Evolutionary conservation across 2,329 filamentous ascomycete genomes (phyloP).

Genomic region (Cercospora canescens): DNA sequence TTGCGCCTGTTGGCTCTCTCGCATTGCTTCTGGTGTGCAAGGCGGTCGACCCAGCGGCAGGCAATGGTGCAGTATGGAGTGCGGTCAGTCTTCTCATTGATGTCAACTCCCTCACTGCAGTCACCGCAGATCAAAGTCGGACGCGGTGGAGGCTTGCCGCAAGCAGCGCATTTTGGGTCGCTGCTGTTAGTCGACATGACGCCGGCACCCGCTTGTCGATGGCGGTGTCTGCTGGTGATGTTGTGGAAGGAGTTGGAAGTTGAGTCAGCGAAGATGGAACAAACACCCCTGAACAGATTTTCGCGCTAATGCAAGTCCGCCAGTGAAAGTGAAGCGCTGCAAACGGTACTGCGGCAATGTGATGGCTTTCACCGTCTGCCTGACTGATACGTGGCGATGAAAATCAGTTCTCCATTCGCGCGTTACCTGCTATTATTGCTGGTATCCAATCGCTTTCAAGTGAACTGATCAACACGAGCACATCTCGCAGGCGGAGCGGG

Average conservation of each 20-base stretch:
- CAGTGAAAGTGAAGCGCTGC: neutral
- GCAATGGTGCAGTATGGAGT: constrained; percentile 3
- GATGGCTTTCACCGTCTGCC: neutral
- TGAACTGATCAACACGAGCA: too few relatives aligned
- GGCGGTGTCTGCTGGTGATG: neutral
- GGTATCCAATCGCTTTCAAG: too few relatives aligned
- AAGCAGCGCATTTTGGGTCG: neutral
- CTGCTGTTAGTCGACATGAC: neutral
- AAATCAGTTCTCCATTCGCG: too few relatives aligned
- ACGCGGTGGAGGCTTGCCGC: neutral
- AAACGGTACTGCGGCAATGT: neutral
- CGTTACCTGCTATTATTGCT: too few relatives aligned
- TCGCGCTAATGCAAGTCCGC: neutral
- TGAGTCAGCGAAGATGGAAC: neutral
- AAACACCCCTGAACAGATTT: neutral
- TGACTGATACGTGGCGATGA: too few relatives aligned
- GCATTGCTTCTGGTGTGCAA: neutral
- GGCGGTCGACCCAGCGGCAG: neutral
- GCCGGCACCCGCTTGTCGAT: neutral
- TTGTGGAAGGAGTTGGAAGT: neutral
- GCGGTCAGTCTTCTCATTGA: neutral
- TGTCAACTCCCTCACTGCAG: constrained; percentile 6
- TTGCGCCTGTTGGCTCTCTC: constrained; percentile 9
- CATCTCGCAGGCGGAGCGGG: too few relatives aligned
- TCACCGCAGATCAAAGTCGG: constrained; percentile 8